Base-by-base conservation (phyloP, 345 rosid genomes). In the Citrus maxima region DNA sequence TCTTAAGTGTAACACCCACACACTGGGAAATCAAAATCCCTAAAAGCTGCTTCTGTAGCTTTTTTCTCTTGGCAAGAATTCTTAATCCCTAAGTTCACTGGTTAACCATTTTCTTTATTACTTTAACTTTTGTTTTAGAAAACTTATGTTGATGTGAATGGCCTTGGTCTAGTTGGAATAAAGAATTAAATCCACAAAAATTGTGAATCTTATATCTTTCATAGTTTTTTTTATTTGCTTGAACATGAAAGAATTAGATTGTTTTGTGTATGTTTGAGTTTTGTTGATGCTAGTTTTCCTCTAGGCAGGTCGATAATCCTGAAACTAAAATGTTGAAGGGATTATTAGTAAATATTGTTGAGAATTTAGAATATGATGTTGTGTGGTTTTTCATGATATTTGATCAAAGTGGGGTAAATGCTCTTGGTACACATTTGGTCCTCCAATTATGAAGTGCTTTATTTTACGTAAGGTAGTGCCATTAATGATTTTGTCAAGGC, bases 1-100 rank as follows among this genome's bases (percentile, higher is more conserved):
- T 28, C 30, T 28, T 0, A 28, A 1, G 2, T 2, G 1, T 28
- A 28, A 28, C 30, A 28, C 30, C 1, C 30, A 2, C 0, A 0
- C 30, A 28, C 30, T 28, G 0, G 30, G 30, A 28, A 28, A 28
- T 28, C 30, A 28, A 28, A 28, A 28, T 28, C 30, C 30, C 30
- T 28, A 28, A 28, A 28, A 28, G 30, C 30, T 28, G 0, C 30
- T 28, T 28, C 2, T 28, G 30, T 28, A 28, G 30, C 30, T 28
- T 2, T 0, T 28, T 28, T 28, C 30, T 28, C 30, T 0, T 28
- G 0, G 30, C 30, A 28, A 28, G 30, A 0, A 28, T 28, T 28
- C 30, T 28, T 28, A 28, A 28, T 28, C 30, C 30, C 2, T 0
- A 28, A 28, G 30, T 28, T 28, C 30, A 1, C 2, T 28, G 0